Evolutionary conservation across 345 rosid species (phyloP), one percentile per base, ranked within the genome.

Genomic region (Citrus sp.): DNA sequence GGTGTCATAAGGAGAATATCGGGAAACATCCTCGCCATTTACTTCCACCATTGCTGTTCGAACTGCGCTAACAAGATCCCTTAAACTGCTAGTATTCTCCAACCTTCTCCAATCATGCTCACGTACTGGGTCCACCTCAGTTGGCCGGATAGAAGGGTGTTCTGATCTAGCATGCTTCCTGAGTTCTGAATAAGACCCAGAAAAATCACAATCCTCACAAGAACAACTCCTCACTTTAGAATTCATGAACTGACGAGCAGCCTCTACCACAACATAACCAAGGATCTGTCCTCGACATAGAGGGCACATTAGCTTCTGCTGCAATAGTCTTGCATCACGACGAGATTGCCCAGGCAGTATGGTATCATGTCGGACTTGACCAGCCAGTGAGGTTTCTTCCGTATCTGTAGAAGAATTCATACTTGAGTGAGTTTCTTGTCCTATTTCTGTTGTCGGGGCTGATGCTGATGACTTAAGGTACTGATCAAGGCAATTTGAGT

Each of bases 401-500:
- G 79, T 70, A 71, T 74, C 54, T 55, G 67, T 25, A 24, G n/a
- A 32, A 34, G 70, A 71, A n/a, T 75, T 38, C 49, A 18, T 34
- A 46, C 78, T 61, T n/a, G 65, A 28, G 77, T 78, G 82, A 67
- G 55, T 81, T 63, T 85, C 89, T 72, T 77, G 80, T 2, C 28
- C 55, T 9, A 27, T 19, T 51, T 70, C 59, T 12, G 67, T 67
- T 22, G 86, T 75, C 13, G 84, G 84, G 65, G 85, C 75, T 55
- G 84, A 72, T 18, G 4, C 54, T 1, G 77, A 78, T 38, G 84
- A 82, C 81, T 84, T 80, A 37, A 76, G 76, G 71, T 83, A 88
- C 78, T 88, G 93, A 30, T 87, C 86, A 42, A 87, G 88, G 64
- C 97, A 93, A 71, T 93, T 89, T 7, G 98, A 92, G 78, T 89